Percentiles rank a stretch among this genome's conserved stretches.
Evolutionary conservation across 2,329 filamentous ascomycete species (phyloP).

Genomic region (Colletotrichum orchidophilum): DNA sequence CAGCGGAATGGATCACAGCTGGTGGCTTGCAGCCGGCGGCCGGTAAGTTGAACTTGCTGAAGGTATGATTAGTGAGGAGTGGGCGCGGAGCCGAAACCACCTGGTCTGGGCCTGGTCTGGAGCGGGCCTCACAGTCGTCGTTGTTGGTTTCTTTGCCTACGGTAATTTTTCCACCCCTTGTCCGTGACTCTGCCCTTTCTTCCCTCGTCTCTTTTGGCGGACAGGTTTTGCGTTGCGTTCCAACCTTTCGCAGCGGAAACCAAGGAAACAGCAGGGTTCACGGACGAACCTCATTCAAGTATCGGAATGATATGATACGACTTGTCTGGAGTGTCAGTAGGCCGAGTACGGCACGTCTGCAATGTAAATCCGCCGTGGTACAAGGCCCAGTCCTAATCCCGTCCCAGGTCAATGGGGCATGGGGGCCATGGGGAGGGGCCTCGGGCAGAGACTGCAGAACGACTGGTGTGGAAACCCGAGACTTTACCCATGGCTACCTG

Average conservation of each 20-base stretch:
- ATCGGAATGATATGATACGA: slow-evolving; percentile 36
- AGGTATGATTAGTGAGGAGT: background rate
- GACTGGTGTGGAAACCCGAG: slow-evolving; percentile 32
- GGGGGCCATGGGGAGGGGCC: slow-evolving; percentile 30
- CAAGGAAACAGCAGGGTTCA: slow-evolving; percentile 30
- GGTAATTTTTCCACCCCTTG: background rate
- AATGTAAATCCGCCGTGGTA: slow-evolving; percentile 41
- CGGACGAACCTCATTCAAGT: slow-evolving; percentile 37
- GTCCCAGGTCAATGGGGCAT: slow-evolving; percentile 26
- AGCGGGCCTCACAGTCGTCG: background rate
- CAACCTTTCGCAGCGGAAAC: slow-evolving; percentile 20
- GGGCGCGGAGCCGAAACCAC: slow-evolving; percentile 22
- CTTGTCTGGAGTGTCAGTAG: slow-evolving; percentile 35
- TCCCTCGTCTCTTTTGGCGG: slow-evolving; percentile 14
- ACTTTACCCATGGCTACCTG: slow-evolving; percentile 34
- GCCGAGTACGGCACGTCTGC: slow-evolving; percentile 37
- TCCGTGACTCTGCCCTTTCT: background rate
- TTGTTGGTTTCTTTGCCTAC: slow-evolving; percentile 14
- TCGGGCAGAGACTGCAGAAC: slow-evolving; percentile 32
- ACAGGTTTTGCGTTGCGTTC: slow-evolving; percentile 21
- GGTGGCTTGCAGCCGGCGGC: slow-evolving; percentile 14
- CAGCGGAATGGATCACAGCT: slow-evolving; percentile 12
- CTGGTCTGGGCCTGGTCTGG: background rate
- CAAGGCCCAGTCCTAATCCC: slow-evolving; percentile 33
- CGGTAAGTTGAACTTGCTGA: slow-evolving; percentile 12